A percentile compares a stretch with the other conserved stretches of the same genome.
These are phyloP conservation scores for Umbelopsis vinacea DNA, from an alignment of 192 early-diverging fungal species.

Conservation along the genomic window DNA sequence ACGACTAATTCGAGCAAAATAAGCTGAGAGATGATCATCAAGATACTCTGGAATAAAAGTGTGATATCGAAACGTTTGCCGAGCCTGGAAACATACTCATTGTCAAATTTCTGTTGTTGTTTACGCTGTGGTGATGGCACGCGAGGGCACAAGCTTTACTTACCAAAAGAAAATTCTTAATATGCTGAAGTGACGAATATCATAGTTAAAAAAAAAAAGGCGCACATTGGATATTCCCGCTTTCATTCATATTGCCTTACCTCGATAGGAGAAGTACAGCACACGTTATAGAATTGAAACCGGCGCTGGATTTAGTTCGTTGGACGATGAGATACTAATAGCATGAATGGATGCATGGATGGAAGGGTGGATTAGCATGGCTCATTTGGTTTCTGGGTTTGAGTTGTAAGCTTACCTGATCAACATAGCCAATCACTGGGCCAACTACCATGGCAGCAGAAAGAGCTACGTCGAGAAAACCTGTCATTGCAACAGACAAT, in stretches of 20 bases:
- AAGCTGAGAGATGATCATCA: slow-evolving; percentile 59
- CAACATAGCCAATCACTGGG: slow-evolving; percentile 62
- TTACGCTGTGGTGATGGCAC: too few species aligned
- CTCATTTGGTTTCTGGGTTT: not conserved
- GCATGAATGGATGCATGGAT: too few species aligned
- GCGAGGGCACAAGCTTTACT: not conserved
- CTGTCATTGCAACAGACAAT: not conserved
- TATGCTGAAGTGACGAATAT: slow-evolving; percentile 36
- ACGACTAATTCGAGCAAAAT: slow-evolving; percentile 54
- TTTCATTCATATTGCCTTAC: slow-evolving; percentile 30
- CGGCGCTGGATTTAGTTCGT: slow-evolving; percentile 51
- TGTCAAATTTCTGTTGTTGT: not conserved
- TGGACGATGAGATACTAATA: slow-evolving; percentile 52
- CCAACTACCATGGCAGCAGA: slow-evolving; percentile 57
- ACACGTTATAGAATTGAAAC: slow-evolving; percentile 59
- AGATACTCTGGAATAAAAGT: slow-evolving; percentile 57
- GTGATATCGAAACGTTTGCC: slow-evolving; percentile 53
- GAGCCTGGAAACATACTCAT: too few species aligned
- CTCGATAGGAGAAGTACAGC: slow-evolving; percentile 58
- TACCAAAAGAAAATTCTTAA: slow-evolving; percentile 51
- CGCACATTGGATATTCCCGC: slow-evolving; percentile 8
- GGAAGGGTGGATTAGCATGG: not conserved
- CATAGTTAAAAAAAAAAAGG: not conserved
- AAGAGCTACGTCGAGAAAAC: slow-evolving; percentile 26
- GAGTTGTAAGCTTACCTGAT: slow-evolving; percentile 37